Evolutionary conservation across 1,139 yeast genomes (phyloP), one percentile per base, ranked within the genome.

Genomic region (Kazachstania sp.): DNA sequence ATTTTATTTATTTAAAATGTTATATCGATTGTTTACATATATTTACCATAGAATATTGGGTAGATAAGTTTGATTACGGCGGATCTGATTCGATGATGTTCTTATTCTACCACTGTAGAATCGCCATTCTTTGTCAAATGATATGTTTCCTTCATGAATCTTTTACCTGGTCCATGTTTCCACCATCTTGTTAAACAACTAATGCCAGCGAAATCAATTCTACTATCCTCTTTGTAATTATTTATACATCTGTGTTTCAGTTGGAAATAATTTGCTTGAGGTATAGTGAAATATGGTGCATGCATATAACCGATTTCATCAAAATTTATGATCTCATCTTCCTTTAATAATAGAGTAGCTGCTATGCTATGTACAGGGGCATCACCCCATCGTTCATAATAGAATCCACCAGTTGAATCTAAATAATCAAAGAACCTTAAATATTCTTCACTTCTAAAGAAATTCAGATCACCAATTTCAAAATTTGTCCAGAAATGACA

Each of bases 401-500:
- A 86, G 59, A 88, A 88, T 0, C 96, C 97, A 1, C 95, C 95
- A 1, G 80, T 67, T 39, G 71, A 54, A 60, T 86, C 92, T 46
- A 88, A 69, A 63, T 72, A 74, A 19, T 85, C 73, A 61, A 88
- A 88, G 63, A 70, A 88, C 13, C 72, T 73, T 36, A 74, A 65
- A 64, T 88, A 88, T 15, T 73, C 77, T 47, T 83, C 75, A 44
- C 88, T 75, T 51, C 96, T 71, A 69, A 83, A 88, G 65, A 88
- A 86, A 57, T 86, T 77, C 54, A 90, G 71, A 61, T 80, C 81
- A 0, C 82, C 97, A 52, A 88, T 82, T 64, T 90, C 97, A 61
- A 90, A 88, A 64, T 90, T 90, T 29, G 95, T 82, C 97, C 97
- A 90, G 63, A 88, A 90, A 66, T 90, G 97, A 61, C 97, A 92